Percentiles rank a stretch among this genome's conserved stretches.
phyloP scores from a whole-genome alignment of 2,329 filamentous ascomycete species.

The Knufia fluminis region DNA sequence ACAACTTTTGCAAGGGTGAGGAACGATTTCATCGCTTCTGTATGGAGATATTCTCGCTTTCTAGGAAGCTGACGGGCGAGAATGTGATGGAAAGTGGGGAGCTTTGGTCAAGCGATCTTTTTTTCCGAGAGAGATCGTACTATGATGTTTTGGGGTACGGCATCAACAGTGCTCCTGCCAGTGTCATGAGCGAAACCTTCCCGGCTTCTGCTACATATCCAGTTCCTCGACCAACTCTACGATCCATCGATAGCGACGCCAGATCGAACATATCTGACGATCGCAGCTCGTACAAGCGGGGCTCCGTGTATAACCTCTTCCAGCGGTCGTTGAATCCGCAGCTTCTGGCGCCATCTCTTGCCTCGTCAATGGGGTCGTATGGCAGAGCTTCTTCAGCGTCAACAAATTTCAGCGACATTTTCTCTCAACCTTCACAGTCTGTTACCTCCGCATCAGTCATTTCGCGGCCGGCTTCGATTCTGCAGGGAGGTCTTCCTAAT shows the following conservation, averaged over 20 bases:
- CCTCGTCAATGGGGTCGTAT: constrained; percentile 50
- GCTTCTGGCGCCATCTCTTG: constrained; percentile 52
- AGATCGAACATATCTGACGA: constrained; percentile 10
- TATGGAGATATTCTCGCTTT: constrained; percentile 77
- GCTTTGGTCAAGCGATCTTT: constrained; percentile 86
- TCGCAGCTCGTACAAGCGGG: constrained; percentile 13
- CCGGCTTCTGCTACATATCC: constrained; percentile 25
- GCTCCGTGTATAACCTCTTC: constrained; percentile 5
- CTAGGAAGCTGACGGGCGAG: constrained; percentile 76
- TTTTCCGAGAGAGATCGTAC: constrained; percentile 54
- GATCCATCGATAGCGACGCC: constrained; percentile 28
- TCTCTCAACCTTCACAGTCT: constrained; percentile 65
- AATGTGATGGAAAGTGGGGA: constrained; percentile 77
- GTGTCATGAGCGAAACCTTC: constrained; percentile 38
- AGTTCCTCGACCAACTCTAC: constrained; percentile 24
- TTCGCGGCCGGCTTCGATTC: constrained; percentile 24
- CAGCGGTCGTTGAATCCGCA: constrained; percentile 33
- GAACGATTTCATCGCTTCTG: constrained; percentile 91
- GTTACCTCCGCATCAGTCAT: constrained; percentile 26
- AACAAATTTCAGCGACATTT: constrained; percentile 64
- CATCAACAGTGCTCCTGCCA: constrained; percentile 38
- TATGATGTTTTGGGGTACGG: constrained; percentile 34
- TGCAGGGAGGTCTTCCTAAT: constrained; percentile 21
- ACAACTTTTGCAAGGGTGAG: constrained; percentile 91
- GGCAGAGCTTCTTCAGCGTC: constrained; percentile 58